Evolutionary conservation across 805 yeast species (phyloP), one percentile per base, ranked within the genome.

Genomic region (Saccharomycodes ludwigii): DNA sequence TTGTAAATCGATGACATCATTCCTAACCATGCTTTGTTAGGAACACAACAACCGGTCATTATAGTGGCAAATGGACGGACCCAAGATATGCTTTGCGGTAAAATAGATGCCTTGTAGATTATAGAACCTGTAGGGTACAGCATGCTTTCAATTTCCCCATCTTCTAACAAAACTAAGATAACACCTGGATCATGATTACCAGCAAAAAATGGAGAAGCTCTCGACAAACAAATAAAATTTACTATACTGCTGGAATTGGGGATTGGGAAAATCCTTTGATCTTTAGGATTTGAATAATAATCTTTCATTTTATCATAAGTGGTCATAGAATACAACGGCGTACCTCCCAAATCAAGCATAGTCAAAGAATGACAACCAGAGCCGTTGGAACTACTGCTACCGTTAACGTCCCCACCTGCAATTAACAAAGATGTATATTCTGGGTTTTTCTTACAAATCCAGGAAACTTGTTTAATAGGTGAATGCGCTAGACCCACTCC

Each of bases 71-170:
- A 71, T 0, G 96, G 91, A 38, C 80, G 73, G 11, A 83, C 58
- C 77, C 88, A 76, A 4, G 83, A 68, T 17, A 91, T 46, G 2
- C 85, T 70, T 8, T 93, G 79, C 3, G 98, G 96, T 30, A 91
- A 67, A n/a, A 71, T 47, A 1, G 72, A 54, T 1, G 83, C 71
- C 13, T 63, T 65, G 21, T 66, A 64, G 2, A 71, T 63, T 13
- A 65, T 46, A 6, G 54, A 52, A 1, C 81, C 83, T 6, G 60
- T 52, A 2, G 84, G 77, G 39, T 66, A 76, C 24, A 68, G 56
- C 39, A 79, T 41, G 16, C 79, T 62, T 43, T 75, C 74, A 22
- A 84, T 46, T 13, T 79, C 73, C 3, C 91, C 88, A 35, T 72
- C 63, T 27, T 68, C 71, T 15, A 78, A 53, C 3, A 76, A 48